Evolutionary conservation across 129 eudicot genomes (phyloP).

Genomic region (Flaveria bidentis): DNA sequence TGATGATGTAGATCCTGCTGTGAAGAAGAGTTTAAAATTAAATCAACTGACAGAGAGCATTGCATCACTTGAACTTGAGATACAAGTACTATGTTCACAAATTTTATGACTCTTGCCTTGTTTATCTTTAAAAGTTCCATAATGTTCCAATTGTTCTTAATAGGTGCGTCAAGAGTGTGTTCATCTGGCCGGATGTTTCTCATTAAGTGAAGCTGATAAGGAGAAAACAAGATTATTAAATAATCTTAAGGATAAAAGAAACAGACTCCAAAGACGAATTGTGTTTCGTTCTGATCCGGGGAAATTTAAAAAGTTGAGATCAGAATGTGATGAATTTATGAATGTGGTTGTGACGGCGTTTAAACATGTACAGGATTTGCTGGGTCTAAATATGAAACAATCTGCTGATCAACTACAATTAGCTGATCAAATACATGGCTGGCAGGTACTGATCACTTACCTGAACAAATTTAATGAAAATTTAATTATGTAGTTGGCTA

Average conservation of each 20-base stretch:
- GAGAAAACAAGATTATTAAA: constrained; percentile 43
- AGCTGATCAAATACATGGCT: constrained; percentile 43
- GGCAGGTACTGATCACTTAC: constrained; percentile 54
- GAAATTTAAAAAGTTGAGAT: constrained; percentile 63
- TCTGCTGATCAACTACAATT: constrained; percentile 28
- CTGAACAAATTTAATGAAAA: neutral
- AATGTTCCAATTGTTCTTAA: constrained; percentile 23
- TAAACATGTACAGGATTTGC: constrained; percentile 32
- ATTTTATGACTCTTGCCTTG: neutral
- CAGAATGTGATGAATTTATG: constrained; percentile 62
- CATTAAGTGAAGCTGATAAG: constrained; percentile 44
- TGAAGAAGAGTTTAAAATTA: constrained; percentile 63
- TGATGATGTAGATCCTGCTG: constrained; percentile 88
- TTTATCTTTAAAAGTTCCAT: neutral
- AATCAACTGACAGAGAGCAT: constrained; percentile 57
- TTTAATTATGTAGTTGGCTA: constrained; percentile 4
- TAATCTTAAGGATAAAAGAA: constrained; percentile 55
- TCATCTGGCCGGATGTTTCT: constrained; percentile 58
- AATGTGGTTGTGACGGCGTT: constrained; percentile 37
- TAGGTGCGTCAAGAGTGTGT: constrained; percentile 75
- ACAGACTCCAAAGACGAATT: constrained; percentile 54
- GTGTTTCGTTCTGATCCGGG: constrained; percentile 68
- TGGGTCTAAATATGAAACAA: constrained; percentile 37
- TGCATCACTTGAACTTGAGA: constrained; percentile 69
- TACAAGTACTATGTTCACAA: constrained; percentile 46